Base-by-base conservation (phyloP, 2,329 filamentous ascomycete genomes). In the Penicillium sp. region DNA sequence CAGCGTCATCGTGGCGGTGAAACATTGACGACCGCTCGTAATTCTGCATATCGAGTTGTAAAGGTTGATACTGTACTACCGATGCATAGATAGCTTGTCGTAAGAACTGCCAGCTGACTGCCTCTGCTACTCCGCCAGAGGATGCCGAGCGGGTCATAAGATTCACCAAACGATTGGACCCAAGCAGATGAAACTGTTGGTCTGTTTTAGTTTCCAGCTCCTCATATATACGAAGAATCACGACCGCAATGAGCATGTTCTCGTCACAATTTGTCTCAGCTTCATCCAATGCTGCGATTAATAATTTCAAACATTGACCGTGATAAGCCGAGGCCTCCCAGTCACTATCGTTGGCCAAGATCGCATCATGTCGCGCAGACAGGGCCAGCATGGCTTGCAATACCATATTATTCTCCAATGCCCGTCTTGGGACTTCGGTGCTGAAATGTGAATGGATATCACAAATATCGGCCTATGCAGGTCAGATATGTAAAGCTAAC, bases 211-310 rank as follows among this genome's bases (percentile, higher is more conserved):
- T 62, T 37, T 72, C 70, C 53, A 75, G 58, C 64, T 82, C 80
- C 63, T 82, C 80, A 53, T 82, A 80, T 6, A 81, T 71, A 0
- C 80, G 75, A 21, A 82, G 66, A 6, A 82, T 74, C 9, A 82
- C 80, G 0, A 83, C 79, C 0, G 80, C 78, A 0, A 79, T 74
- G 0, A 82, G 68, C 2, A 81, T 73, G 17, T 77, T 78, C 33
- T 80, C 80, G 48, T 80, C 78, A 63, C 77, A 80, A 1, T 74
- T 73, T 1, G 75, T 70, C 15, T 74, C 71, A 0, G 78, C 76
- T 37, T 74, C 73, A 8, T 77, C 73, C 15, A 82, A 70, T 2
- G 77, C 76, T 12, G 76, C 69, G 3, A 82, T 81, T 6, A 82
- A 71, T 12, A 80, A 67, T 53, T 79, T 74, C 10, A 82, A 69